Evolutionary conservation across 1,284 basidiomycete species (phyloP).

Genomic region (Rhodotorula sp.): DNA sequence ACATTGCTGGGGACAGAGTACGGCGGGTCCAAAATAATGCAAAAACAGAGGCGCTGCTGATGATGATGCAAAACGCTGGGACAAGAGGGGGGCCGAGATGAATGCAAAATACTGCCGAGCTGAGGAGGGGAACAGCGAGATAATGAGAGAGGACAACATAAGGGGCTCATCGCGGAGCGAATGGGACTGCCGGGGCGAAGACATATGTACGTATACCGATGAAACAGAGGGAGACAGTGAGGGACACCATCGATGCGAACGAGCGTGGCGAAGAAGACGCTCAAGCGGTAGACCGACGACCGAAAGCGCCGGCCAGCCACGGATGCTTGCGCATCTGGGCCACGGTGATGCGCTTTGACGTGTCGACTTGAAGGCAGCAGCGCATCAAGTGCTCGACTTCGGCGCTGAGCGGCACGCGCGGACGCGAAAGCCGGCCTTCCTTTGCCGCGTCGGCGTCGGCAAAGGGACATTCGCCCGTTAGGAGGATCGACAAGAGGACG

Average conservation of each 20-base stretch:
- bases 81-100: no score
- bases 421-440: constrained; percentile 39
- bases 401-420: constrained; percentile 45
- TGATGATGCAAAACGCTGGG: no score
- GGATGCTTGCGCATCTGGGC: constrained; percentile 67
- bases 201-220: background rate
- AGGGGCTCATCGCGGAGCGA: background rate
- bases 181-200: background rate
- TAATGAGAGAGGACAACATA: background rate
- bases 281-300: background rate
- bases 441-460: constrained; percentile 66
- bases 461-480: constrained; percentile 83
- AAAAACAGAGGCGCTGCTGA: no score
- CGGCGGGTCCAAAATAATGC: no score
- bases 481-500: constrained; percentile 77
- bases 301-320: constrained; percentile 58
- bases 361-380: constrained; percentile 71
- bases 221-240: background rate
- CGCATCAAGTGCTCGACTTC: constrained; percentile 61
- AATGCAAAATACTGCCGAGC: no score
- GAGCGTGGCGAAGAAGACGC: no score
- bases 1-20: no score
- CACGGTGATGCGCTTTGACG: constrained; percentile 65
- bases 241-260: background rate
- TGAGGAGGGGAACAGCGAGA: no score